Percentiles rank a stretch among this genome's conserved stretches.
phyloP scores from a whole-genome alignment of 164 flowering plant species.

The Umbellularia californica region DNA sequence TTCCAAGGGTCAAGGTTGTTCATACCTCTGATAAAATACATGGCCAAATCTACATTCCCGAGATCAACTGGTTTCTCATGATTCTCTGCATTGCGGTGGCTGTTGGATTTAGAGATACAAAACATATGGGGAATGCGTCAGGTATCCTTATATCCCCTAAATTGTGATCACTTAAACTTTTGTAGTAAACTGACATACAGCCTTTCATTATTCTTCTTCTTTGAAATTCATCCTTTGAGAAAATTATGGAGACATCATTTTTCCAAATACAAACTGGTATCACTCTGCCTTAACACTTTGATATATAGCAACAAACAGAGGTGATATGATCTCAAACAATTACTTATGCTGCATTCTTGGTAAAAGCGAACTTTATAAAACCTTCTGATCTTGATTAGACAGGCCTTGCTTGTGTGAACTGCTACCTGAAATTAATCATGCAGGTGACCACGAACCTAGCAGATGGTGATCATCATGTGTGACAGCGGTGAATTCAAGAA shows the following conservation, averaged over 20 bases:
- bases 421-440: neutral
- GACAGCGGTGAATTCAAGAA: too few relatives aligned
- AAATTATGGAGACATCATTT: neutral
- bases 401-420: neutral
- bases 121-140: constrained; percentile 92
- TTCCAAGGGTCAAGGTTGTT: constrained; percentile 89
- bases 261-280: neutral
- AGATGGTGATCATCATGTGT: neutral
- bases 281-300: neutral
- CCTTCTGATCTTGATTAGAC: neutral
- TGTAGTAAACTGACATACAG: neutral
- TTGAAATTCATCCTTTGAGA: neutral
- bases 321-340: neutral
- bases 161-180: neutral
- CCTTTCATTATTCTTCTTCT: neutral
- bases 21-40: constrained; percentile 89
- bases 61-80: constrained; percentile 94
- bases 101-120: constrained; percentile 85
- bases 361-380: neutral
- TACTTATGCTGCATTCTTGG: neutral
- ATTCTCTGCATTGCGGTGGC: constrained; percentile 89
- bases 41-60: constrained; percentile 96
- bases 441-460: neutral
- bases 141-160: constrained; percentile 28
- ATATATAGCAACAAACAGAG: too few relatives aligned